Evolutionary conservation across 768 basidiomycete species (phyloP).

Genomic region (Pisolithus marmoratus): DNA sequence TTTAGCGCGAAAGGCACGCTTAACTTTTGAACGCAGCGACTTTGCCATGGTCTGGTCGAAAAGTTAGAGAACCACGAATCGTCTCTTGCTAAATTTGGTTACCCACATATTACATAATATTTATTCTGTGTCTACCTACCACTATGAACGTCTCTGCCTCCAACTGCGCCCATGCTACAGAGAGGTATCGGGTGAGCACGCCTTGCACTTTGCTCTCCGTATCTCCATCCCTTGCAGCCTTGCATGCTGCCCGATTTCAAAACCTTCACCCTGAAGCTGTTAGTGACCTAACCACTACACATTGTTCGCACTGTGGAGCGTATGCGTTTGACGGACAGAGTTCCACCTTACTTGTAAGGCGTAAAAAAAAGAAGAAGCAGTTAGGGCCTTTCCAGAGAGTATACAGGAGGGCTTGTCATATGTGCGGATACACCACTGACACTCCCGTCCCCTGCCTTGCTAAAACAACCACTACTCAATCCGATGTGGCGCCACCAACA

Average conservation of each 20-base stretch:
- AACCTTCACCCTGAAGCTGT: constrained; percentile 24
- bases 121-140: too few species aligned
- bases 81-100: neutral
- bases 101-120: too few species aligned
- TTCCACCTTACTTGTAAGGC: constrained; percentile 30
- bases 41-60: constrained; percentile 59
- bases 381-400: neutral
- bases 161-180: constrained; percentile 21
- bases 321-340: constrained; percentile 39
- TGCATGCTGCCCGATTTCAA: constrained; percentile 45
- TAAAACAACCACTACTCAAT: neutral
- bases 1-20: constrained; percentile 70
- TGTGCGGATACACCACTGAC: constrained; percentile 14
- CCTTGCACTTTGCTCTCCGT: constrained; percentile 43
- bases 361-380: constrained; percentile 17
- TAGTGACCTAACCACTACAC: constrained; percentile 15
- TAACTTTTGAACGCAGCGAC: constrained; percentile 76
- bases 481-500: neutral
- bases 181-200: constrained; percentile 43
- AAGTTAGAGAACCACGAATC: too few species aligned
- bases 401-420: constrained; percentile 13
- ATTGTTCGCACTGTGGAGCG: constrained; percentile 53
- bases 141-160: neutral
- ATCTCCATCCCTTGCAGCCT: constrained; percentile 56
- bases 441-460: neutral